Conservation (phyloP, 371 early-diverging fungal species). For the Zancudomyces culisetae region DNA sequence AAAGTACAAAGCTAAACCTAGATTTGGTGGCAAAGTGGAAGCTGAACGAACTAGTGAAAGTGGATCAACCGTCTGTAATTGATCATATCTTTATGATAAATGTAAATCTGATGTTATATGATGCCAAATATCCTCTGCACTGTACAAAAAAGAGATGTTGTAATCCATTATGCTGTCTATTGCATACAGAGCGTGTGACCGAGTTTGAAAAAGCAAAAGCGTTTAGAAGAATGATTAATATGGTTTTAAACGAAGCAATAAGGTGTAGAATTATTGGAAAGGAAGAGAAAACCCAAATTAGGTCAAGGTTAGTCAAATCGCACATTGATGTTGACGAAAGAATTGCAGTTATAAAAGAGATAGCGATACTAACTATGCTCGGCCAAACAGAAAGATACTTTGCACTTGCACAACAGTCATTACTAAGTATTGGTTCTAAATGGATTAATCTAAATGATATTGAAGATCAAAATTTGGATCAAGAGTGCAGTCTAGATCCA, state of each 20-base stretch:
- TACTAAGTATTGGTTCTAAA: conserved; percentile 9
- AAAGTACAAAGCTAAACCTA: conserved; percentile 21
- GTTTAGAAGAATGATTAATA: conserved; percentile 20
- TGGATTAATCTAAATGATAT: neutral
- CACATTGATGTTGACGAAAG: conserved; percentile 17
- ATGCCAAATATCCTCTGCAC: conserved; percentile 10
- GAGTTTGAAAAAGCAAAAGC: conserved; percentile 24
- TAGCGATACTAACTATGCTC: conserved; percentile 16
- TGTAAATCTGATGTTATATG: conserved; percentile 21
- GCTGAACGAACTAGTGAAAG: conserved; percentile 17
- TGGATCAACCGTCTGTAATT: conserved; percentile 14
- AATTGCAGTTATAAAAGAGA: conserved; percentile 15
- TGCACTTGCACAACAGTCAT: conserved; percentile 12
- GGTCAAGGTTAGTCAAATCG: conserved; percentile 16
- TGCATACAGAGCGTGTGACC: conserved; percentile 16
- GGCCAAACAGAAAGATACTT: conserved; percentile 13
- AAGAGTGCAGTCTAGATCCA: conserved; percentile 23
- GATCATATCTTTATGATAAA: conserved; percentile 23
- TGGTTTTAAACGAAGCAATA: conserved; percentile 24
- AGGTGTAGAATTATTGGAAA: conserved; percentile 16
- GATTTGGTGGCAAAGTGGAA: conserved; percentile 25
- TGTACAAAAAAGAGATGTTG: conserved; percentile 18
- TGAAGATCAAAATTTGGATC: conserved; percentile 4
- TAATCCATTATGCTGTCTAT: conserved; percentile 22
- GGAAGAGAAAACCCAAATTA: conserved; percentile 19